Evolutionary conservation across 441 rosid genomes (phyloP), one percentile per base, ranked within the genome.

Genomic region (Syzygium malaccense): DNA sequence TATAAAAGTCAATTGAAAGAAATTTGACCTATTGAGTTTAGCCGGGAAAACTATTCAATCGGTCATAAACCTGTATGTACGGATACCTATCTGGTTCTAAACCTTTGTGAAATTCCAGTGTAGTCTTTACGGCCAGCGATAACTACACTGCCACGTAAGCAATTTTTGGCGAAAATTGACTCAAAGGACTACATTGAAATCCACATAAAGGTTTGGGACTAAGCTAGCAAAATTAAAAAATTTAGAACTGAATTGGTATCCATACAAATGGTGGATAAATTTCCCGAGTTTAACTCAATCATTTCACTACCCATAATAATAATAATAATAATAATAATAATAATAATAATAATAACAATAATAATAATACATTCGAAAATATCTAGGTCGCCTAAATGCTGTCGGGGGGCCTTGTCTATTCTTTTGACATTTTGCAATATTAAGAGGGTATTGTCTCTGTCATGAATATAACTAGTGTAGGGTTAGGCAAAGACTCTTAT

Each of bases 201-300:
- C 20, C 3, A 4, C 48, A 68, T 26, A 68, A 33, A 33, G 2
- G 0, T 68, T 68, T 9, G 19, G 7, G 0, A 33, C 26, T 33
- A 33, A 66, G 19, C 33, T 17, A 3, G 1, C 0, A 8, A 68
- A 32, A 18, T 32, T 68, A 1, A 33, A 18, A 68, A 19, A 0
- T 68, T 68, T 32, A 20, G 23, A 1, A 68, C 78, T 32, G 5
- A 66, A 66, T 32, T 17, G 7, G 2, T 17, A 17, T 66, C 23
- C 7, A 0, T 32, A 2, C 20, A 32, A 32, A 55, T 55, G 8
- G 25, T 32, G 4, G 41, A 23, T 60, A 60, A 26, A 60, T 60
- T 60, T 60, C 30, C 13, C 17, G 2, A 60, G 66, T 28, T 60
- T 13, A 64, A 32, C 4, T 32, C 37, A 8, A 66, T 66, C 23